Conservation (phyloP, 345 rosid species). For the Pelargonium nanum region DNA sequence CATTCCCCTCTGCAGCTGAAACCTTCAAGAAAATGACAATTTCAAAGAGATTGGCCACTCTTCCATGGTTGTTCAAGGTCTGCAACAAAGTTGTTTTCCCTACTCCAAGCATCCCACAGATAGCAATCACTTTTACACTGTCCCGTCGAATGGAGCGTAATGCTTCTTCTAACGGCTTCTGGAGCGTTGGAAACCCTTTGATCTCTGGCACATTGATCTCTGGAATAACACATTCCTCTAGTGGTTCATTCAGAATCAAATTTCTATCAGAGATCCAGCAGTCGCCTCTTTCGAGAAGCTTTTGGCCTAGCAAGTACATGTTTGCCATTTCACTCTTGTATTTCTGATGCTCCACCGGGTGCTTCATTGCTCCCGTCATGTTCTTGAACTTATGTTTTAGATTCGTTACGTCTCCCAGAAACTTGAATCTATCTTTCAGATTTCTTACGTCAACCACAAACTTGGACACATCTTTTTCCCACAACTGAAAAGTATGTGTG, state of each 20-base stretch:
- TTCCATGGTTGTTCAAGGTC: slow-evolving; percentile 8
- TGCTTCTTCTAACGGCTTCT: background rate
- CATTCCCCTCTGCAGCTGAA: background rate
- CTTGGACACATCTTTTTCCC: too few species aligned
- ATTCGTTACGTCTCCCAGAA: background rate
- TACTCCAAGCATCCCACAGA: background rate
- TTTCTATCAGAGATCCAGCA: background rate
- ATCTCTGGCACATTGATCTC: background rate
- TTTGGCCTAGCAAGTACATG: background rate
- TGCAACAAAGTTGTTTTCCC: slow-evolving; percentile 10
- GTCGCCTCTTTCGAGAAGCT: background rate
- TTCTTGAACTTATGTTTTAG: background rate
- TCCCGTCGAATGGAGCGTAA: background rate
- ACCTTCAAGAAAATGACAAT: slow-evolving; percentile 1
- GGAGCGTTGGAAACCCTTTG: background rate
- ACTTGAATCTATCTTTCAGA: too few species aligned
- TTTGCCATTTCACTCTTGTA: background rate
- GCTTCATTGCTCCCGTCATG: too few species aligned
- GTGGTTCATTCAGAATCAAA: background rate
- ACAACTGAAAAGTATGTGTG: too few species aligned
- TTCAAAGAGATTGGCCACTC: slow-evolving; percentile 1
- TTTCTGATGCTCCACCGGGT: background rate
- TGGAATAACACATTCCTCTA: background rate
- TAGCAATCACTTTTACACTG: background rate
- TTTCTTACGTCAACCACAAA: too few species aligned